Base-by-base conservation (phyloP, 2,329 filamentous ascomycete species). In the Fusarium phyllophilum region DNA sequence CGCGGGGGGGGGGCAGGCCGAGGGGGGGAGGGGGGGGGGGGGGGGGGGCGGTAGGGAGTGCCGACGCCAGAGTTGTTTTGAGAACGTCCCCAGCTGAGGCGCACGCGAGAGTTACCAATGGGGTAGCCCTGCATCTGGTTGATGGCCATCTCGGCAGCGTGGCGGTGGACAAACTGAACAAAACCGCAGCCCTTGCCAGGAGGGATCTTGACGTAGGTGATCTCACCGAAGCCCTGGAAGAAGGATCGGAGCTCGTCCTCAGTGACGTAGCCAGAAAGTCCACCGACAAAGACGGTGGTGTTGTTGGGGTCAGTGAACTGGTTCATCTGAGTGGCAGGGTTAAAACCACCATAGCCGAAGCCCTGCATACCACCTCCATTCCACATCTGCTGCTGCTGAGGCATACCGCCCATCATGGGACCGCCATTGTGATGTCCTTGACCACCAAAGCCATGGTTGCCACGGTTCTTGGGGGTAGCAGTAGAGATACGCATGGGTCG, bases 111-210 rank as follows among this genome's bases (percentile, higher is more conserved):
- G 89, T 99, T 99, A 63, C 96, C 96, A 80, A 99, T 99, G 31
- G 96, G 96, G 83, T 99, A 99, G 70, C 96, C 96, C 86, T 99
- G 96, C 96, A 99, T 99, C 86, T 99, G 96, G 86, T 99, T 99
- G 89, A 99, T 99, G 77, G 96, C 96, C 96, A 99, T 99, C 87
- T 99, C 96, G 20, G 96, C 96, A 60, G 96, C 96, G 81, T 99
- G 96, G 76, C 96, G 95, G 86, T 99, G 96, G 65, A 99, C 96
- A 79, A 99, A 99, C 85, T 99, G 96, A 68, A 99, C 96, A 82
- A 99, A 99, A 66, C 96, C 96, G 81, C 96, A 99, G 78, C 96
- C 96, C 90, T 99, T 99, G 86, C 96, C 96, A 75, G 96, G 96
- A 61, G 96, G 96, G 68, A 99, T 99, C 91, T 99, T 99, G 87